Conservation (phyloP, 352 stramenopile species). For the Globisporangium viniferum region DNA sequence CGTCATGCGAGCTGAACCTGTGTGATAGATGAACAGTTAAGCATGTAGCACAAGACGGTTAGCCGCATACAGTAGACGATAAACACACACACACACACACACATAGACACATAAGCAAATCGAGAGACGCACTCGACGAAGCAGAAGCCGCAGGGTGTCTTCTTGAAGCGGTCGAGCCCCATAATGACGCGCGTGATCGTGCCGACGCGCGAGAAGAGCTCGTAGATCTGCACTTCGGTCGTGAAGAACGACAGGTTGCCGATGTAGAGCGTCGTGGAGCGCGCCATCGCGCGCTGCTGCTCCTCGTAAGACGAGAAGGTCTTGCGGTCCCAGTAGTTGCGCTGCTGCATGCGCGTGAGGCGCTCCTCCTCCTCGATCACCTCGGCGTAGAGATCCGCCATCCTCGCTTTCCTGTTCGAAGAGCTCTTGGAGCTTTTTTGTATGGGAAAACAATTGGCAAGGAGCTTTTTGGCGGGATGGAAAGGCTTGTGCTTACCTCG, state of each 20-base stretch:
- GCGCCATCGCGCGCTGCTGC: conserved; percentile 91
- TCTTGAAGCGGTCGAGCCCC: conserved; percentile 94
- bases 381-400: conserved; percentile 54
- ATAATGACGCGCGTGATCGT: conserved; percentile 93
- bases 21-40: not conserved
- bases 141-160: conserved; percentile 97
- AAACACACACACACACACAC: no score
- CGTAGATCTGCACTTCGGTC: conserved; percentile 92
- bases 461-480: not conserved
- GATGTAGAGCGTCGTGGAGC: conserved; percentile 94
- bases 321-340: conserved; percentile 95
- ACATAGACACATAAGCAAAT: not conserved
- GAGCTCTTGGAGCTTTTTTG: not conserved
- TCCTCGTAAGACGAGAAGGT: conserved; percentile 90
- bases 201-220: conserved; percentile 93
- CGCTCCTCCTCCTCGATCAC: conserved; percentile 57
- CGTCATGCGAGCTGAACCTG: conserved; percentile 65
- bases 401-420: not conserved
- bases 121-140: conserved; percentile 92
- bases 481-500: not conserved
- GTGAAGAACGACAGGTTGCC: conserved; percentile 98
- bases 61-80: not conserved
- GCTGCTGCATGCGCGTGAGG: conserved; percentile 55
- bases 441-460: conserved; percentile 3
- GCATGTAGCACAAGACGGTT: not conserved